Evolutionary conservation across 2,329 filamentous ascomycete species (phyloP).

Genomic region (Diaporthe velutina): DNA sequence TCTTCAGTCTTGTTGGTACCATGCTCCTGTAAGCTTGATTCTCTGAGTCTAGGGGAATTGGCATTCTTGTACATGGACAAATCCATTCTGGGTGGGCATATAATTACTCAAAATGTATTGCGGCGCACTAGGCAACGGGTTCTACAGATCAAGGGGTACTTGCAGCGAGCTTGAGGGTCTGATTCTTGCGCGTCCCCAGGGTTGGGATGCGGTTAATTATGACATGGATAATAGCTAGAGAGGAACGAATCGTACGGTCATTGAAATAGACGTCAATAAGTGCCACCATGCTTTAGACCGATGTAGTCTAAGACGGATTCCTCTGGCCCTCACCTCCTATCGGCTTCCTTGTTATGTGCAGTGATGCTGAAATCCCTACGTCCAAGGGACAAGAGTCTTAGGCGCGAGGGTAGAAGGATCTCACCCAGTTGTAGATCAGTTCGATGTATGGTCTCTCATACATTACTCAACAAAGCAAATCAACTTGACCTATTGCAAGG

Average conservation of each 20-base stretch:
- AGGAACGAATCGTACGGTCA: conserved; percentile 1
- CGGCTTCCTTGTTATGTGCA: background rate
- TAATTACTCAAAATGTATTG: conserved; percentile 16
- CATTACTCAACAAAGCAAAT: too few relatives aligned
- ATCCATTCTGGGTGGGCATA: conserved; percentile 5
- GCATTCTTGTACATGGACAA: background rate
- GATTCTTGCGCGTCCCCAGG: background rate
- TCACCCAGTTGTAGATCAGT: too few relatives aligned
- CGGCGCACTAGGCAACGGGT: conserved; percentile 20
- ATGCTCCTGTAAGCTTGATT: conserved; percentile 52
- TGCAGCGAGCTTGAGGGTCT: conserved; percentile 23
- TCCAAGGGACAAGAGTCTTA: background rate
- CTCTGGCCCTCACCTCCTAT: too few relatives aligned
- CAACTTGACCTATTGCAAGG: too few relatives aligned
- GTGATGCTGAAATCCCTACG: background rate
- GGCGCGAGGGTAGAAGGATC: too few relatives aligned
- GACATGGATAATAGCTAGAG: conserved; percentile 17
- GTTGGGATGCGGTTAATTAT: conserved; percentile 18
- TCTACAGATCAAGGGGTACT: background rate
- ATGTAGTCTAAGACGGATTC: background rate
- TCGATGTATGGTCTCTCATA: too few relatives aligned
- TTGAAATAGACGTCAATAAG: conserved; percentile 12
- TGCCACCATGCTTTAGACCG: background rate
- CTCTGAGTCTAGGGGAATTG: background rate
- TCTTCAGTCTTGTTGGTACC: conserved; percentile 55